Evolutionary conservation across 129 eudicot species (phyloP).

Genomic region (Ambrosia trifida): DNA sequence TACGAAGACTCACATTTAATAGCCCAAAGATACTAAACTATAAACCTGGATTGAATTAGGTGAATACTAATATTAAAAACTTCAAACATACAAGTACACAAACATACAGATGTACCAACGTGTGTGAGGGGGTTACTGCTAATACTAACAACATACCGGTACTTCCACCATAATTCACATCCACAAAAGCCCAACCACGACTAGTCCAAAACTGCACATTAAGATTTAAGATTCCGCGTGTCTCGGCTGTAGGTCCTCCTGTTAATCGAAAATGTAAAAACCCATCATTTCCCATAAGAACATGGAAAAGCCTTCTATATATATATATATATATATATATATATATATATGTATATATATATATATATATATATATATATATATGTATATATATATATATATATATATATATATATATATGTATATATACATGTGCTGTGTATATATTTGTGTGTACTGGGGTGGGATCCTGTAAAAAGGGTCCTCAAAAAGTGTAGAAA

Average conservation of each 20-base stretch:
- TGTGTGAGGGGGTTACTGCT: background rate
- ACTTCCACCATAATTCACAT: slow-evolving; percentile 99
- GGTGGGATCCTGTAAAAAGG: background rate
- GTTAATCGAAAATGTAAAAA: slow-evolving; percentile 28
- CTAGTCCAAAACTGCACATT: slow-evolving; percentile 94
- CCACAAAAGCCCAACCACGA: slow-evolving; percentile 99
- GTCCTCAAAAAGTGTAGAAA: background rate
- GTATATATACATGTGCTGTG: background rate
- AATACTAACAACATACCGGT: slow-evolving; percentile 55
- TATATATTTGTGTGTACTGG: background rate
- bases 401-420: background rate
- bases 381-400: too few relatives aligned
- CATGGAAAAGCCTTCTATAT: background rate
- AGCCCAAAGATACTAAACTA: background rate
- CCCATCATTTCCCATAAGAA: background rate
- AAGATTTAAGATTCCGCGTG: slow-evolving; percentile 83
- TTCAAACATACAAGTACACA: background rate
- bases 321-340: background rate
- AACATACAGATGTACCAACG: background rate
- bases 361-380: too few relatives aligned
- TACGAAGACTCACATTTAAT: background rate
- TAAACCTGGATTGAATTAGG: background rate
- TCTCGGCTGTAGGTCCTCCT: slow-evolving; percentile 96
- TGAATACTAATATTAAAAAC: background rate
- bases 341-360: too few relatives aligned